Percentiles rank a stretch among this genome's conserved stretches.
Evolutionary conservation across 306 rosid species (phyloP).

Genomic region (Arachis hypogaea): DNA sequence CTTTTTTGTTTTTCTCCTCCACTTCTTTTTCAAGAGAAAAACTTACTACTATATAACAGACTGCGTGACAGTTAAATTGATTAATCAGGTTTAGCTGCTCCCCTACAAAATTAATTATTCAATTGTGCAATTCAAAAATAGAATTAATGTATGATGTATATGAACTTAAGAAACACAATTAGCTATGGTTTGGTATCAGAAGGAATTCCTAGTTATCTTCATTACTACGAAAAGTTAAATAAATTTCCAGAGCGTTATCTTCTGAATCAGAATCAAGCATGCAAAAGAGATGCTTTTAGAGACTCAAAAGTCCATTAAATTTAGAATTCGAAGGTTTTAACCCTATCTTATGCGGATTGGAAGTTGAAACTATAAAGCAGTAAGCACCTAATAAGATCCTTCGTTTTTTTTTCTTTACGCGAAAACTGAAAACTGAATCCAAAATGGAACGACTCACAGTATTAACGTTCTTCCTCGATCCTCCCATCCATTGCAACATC

Average conservation of each 20-base stretch:
- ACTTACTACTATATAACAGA: background rate
- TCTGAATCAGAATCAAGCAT: constrained; percentile 32
- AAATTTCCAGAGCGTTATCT: constrained; percentile 8
- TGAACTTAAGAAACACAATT: background rate
- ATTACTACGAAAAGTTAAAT: constrained; percentile 1
- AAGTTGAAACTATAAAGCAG: constrained; percentile 8
- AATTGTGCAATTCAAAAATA: too few species aligned
- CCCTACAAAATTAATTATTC: background rate
- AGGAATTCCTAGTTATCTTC: background rate
- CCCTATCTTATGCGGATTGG: background rate
- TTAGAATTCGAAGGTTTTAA: constrained; percentile 12
- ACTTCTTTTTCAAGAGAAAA: background rate
- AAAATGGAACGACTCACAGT: constrained; percentile 62
- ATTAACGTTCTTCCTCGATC: constrained; percentile 80
- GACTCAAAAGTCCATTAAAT: background rate
- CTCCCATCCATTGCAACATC: constrained; percentile 99
- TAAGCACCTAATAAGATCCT: constrained; percentile 21
- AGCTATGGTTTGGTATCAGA: background rate
- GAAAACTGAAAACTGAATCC: constrained; percentile 10
- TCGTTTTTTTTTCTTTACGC: constrained; percentile 10
- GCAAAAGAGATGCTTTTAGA: constrained; percentile 14
- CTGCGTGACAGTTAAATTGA: background rate
- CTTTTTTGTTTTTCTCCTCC: background rate
- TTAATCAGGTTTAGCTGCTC: background rate
- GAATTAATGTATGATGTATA: background rate